Base-by-base conservation (phyloP, 164 flowering plant species). In the Dillenia suffruticosa region DNA sequence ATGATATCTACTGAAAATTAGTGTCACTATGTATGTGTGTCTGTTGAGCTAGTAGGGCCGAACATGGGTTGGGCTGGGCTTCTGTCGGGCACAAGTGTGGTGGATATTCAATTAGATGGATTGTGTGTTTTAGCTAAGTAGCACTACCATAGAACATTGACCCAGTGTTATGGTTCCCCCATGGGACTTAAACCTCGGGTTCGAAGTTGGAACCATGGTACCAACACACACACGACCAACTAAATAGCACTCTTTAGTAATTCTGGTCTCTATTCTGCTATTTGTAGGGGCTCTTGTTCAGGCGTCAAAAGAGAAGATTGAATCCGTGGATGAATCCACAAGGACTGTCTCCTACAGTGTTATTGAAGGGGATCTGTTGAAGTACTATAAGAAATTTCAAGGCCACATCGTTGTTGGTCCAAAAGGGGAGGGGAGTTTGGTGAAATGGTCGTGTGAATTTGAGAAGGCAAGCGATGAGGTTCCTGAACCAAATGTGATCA, bases 341-440 rank as follows among this genome's bases (percentile, higher is more conserved):
- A 85, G 74, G 77, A 19, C 16, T 10, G 52, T 70, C 12, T 3
- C 65, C 0, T 89, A 87, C 70, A 75, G 73, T 8, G 80, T 87
- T 12, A 71, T 89, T 2, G 96, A 79, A 1, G 89, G 96, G 12
- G 93, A 89, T 49, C 74, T 84, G 6, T 64, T 71, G 56, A 67
- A 80, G n/a, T 70, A 56, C 73, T 90, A 84, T 86, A 87, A 80
- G 69, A 63, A 51, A 22, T 81, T 84, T 75, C 78, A 69, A 61
- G 77, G 65, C 16, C 24, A 49, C 26, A 57, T 63, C 16, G 32
- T 16, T 4, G 81, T 85, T 11, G 22, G 22, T 32, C 78, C 81
- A 11, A 82, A 80, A 75, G 87, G 75, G 17, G 83, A 72, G 0
- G 86, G 86, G 46, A 73, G 84, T 63, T 48, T 65, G 56, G 79